Percentiles rank a stretch among this genome's conserved stretches.
Evolutionary conservation across 768 basidiomycete genomes (phyloP).

Genomic region (Hericium coralloides): DNA sequence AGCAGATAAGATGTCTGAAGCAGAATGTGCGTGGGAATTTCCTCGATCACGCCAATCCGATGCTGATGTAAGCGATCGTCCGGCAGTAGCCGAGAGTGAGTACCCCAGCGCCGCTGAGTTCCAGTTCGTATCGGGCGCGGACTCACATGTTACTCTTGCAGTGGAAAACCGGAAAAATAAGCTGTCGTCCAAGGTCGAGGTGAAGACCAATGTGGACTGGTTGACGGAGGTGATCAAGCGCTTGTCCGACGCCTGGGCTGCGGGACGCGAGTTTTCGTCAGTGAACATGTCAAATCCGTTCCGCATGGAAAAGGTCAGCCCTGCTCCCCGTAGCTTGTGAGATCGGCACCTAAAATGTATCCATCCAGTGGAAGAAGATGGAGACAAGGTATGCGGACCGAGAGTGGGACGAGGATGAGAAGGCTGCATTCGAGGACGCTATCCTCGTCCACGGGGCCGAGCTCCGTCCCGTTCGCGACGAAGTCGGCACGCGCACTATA

Average conservation of each 20-base stretch:
- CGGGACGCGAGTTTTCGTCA: conserved; percentile 44
- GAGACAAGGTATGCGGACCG: conserved; percentile 61
- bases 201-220: conserved; percentile 69
- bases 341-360: conserved; percentile 1
- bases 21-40: conserved; percentile 47
- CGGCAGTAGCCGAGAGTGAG: conserved; percentile 50
- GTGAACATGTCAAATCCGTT: conserved; percentile 55
- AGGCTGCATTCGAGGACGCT: conserved; percentile 68
- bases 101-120: not conserved
- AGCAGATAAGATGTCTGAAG: conserved; percentile 52
- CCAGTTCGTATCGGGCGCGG: not conserved
- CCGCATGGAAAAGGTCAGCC: conserved; percentile 54
- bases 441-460: conserved; percentile 70
- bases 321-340: not conserved
- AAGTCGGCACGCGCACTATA: conserved; percentile 59
- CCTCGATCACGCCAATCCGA: conserved; percentile 5
- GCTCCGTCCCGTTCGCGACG: conserved; percentile 68
- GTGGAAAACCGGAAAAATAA: conserved; percentile 59
- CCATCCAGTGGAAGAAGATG: conserved; percentile 59
- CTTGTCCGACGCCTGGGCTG: conserved; percentile 58
- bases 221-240: conserved; percentile 67
- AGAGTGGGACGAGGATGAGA: conserved; percentile 63
- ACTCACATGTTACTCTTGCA: conserved; percentile 19
- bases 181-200: conserved; percentile 42
- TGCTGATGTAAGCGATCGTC: conserved; percentile 9